A percentile compares a stretch with the other conserved stretches of the same genome.
Evolutionary conservation across 306 rosid genomes (phyloP).

Genomic region (Comarum palustre): DNA sequence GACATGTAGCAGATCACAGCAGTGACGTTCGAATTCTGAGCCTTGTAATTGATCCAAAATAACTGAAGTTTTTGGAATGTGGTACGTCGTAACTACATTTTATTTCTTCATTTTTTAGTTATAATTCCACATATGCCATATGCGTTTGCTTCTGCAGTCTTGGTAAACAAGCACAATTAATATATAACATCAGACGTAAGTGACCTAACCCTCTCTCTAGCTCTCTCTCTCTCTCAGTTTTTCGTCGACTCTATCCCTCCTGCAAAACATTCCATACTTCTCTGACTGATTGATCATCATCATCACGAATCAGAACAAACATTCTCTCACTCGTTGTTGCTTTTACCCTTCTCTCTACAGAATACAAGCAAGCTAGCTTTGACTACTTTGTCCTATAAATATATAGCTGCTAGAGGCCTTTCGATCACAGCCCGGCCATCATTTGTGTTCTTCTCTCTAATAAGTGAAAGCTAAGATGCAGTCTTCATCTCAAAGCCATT

Average conservation of each 20-base stretch:
- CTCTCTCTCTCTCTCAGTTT: not conserved
- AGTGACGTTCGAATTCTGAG: not conserved
- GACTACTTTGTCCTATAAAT: slow-evolving; percentile 10
- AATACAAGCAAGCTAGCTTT: slow-evolving; percentile 17
- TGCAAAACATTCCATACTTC: slow-evolving; percentile 16
- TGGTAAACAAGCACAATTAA: too few relatives aligned
- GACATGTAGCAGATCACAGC: not conserved
- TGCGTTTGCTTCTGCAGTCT: too few relatives aligned
- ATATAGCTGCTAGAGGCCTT: not conserved
- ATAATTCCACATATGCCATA: too few relatives aligned
- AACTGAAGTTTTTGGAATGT: not conserved
- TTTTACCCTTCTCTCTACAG: not conserved
- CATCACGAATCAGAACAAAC: not conserved
- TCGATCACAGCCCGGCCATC: not conserved
- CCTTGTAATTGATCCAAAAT: not conserved
- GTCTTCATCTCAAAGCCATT: not conserved
- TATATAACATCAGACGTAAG: too few relatives aligned
- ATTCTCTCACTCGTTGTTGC: not conserved
- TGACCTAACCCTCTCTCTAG: too few relatives aligned
- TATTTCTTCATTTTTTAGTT: not conserved
- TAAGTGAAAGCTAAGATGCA: slow-evolving; percentile 1
- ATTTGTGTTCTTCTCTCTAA: not conserved
- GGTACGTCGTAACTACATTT: not conserved
- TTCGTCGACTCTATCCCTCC: slow-evolving; percentile 26
- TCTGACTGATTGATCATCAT: slow-evolving; percentile 16